Conservation (phyloP, 108 stramenopile genomes). For the Skeletonema marinoi region DNA sequence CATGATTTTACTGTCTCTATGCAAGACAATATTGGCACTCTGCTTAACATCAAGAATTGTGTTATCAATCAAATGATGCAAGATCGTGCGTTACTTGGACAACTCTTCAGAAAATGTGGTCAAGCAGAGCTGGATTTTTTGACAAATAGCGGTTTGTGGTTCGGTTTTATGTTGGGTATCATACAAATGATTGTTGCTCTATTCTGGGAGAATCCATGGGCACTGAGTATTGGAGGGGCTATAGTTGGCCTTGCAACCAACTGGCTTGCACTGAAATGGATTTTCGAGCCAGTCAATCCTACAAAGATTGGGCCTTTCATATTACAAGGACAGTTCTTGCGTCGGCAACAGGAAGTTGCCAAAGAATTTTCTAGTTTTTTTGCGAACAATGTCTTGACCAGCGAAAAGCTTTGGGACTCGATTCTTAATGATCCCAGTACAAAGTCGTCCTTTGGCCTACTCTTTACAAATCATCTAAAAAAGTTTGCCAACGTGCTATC, state of each 20-base stretch:
- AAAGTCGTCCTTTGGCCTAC: conserved; percentile 53
- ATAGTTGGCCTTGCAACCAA: conserved; percentile 94
- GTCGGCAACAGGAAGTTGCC: conserved; percentile 87
- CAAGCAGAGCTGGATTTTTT: conserved; percentile 84
- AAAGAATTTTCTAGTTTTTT: conserved; percentile 86
- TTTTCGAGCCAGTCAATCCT: conserved; percentile 93
- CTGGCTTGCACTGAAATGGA: conserved; percentile 94
- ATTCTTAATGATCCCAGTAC: conserved; percentile 80
- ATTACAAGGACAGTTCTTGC: conserved; percentile 92
- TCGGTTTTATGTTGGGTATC: conserved; percentile 90
- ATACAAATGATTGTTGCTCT: conserved; percentile 94
- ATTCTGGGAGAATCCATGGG: conserved; percentile 95
- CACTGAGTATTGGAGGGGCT: conserved; percentile 82
- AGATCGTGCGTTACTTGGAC: conserved; percentile 75
- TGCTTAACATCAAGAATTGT: conserved; percentile 80
- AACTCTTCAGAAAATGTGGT: conserved; percentile 80
- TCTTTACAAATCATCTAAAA: conserved; percentile 66
- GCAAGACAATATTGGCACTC: conserved; percentile 71
- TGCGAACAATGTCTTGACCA: conserved; percentile 77
- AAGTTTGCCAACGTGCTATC: conserved; percentile 58
- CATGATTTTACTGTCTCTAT: conserved; percentile 60
- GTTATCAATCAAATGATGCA: conserved; percentile 88
- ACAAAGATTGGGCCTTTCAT: conserved; percentile 89
- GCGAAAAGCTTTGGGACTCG: conserved; percentile 76
- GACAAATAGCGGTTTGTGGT: conserved; percentile 91